phyloP scores from a whole-genome alignment of 257 asterid genomes.

The Verbena officinalis region DNA sequence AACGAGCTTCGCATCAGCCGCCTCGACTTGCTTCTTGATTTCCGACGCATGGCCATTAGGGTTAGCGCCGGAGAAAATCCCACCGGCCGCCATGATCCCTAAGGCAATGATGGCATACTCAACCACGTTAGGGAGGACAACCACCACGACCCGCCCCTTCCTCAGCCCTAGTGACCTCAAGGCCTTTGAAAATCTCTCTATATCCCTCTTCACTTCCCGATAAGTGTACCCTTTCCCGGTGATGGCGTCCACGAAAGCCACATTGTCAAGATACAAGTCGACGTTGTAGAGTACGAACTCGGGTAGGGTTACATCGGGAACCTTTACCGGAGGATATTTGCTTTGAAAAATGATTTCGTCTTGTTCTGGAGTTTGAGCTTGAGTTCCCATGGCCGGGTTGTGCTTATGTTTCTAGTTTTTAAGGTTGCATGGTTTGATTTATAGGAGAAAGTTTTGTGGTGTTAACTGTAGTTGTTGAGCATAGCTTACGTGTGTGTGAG shows the following conservation, averaged over 20 bases:
- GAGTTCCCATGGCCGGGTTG: slow-evolving; percentile 48
- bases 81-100: slow-evolving; percentile 94
- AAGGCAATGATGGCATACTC: slow-evolving; percentile 84
- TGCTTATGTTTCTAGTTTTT: background rate
- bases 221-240: slow-evolving; percentile 71
- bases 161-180: slow-evolving; percentile 82
- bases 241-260: slow-evolving; percentile 78
- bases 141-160: slow-evolving; percentile 80
- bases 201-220: slow-evolving; percentile 60
- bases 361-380: slow-evolving; percentile 33
- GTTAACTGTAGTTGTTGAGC: slow-evolving; percentile 1
- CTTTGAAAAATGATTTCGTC: slow-evolving; percentile 71
- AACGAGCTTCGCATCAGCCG: slow-evolving; percentile 82
- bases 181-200: slow-evolving; percentile 77
- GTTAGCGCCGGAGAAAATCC: slow-evolving; percentile 88
- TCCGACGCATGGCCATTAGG: slow-evolving; percentile 73
- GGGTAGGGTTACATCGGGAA: slow-evolving; percentile 76
- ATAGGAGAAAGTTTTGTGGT: slow-evolving; percentile 21
- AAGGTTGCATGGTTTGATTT: slow-evolving; percentile 16
- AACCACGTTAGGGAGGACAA: slow-evolving; percentile 73
- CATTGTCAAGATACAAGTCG: slow-evolving; percentile 53
- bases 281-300: slow-evolving; percentile 72
- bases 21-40: slow-evolving; percentile 84
- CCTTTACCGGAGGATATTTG: slow-evolving; percentile 61
- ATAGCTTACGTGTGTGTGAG: slow-evolving; percentile 22